These are phyloP conservation scores for Catunica adiposa DNA, from an alignment of 2,329 filamentous ascomycete genomes.

Conservation along the genomic window DNA sequence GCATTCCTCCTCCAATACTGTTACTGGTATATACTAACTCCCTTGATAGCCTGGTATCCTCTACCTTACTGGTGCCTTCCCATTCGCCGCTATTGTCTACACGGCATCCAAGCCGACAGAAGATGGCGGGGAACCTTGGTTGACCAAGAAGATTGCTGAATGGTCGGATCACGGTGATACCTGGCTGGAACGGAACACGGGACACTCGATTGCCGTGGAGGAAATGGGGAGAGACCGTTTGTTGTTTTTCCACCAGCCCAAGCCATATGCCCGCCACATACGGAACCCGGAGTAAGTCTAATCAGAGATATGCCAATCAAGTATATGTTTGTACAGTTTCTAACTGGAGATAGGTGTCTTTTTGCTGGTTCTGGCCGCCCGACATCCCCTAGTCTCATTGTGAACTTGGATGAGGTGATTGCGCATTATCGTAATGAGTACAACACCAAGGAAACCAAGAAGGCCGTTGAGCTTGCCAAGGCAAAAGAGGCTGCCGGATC, in stretches of 20 bases:
- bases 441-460: constrained; percentile 37
- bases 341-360: constrained; percentile 33
- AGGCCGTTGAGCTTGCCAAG: constrained; percentile 31
- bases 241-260: constrained; percentile 30
- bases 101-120: constrained; percentile 30
- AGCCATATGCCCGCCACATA: constrained; percentile 34
- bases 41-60: constrained; percentile 33
- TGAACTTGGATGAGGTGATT: constrained; percentile 38
- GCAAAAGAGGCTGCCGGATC: constrained; percentile 16
- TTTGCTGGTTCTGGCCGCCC: constrained; percentile 33
- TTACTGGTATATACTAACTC: not conserved
- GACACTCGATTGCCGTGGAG: constrained; percentile 35
- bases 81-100: constrained; percentile 30
- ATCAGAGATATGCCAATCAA: not conserved
- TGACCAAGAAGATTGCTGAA: constrained; percentile 30
- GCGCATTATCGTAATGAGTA: constrained; percentile 41
- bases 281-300: constrained; percentile 40
- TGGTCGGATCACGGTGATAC: constrained; percentile 24
- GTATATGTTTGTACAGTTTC: not conserved
- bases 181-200: constrained; percentile 35
- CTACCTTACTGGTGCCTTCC: constrained; percentile 28
- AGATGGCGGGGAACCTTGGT: constrained; percentile 33
- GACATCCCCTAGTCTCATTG: constrained; percentile 13
- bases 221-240: constrained; percentile 42
- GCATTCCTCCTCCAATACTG: constrained; percentile 19